A percentile compares a stretch with the other conserved stretches of the same genome.
Evolutionary conservation across 2,329 filamentous ascomycete species (phyloP).

Genomic region (Sporothrix phasma): DNA sequence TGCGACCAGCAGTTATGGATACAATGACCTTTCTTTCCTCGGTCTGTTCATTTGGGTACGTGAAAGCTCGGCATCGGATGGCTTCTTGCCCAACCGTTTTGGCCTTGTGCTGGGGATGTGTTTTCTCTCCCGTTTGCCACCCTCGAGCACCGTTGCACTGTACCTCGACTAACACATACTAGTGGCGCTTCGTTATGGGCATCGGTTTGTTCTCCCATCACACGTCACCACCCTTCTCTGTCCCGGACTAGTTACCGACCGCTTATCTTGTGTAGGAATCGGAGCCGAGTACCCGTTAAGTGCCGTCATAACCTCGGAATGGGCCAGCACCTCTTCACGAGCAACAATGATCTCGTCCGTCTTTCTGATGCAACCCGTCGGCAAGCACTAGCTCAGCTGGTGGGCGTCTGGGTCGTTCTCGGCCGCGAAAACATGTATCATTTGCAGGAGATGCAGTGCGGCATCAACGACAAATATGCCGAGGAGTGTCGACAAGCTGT

Average conservation of each 20-base stretch:
- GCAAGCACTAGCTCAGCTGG: slow-evolving; percentile 56
- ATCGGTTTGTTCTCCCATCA: slow-evolving; percentile 27
- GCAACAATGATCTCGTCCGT: slow-evolving; percentile 59
- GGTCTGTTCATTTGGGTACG: slow-evolving; percentile 40
- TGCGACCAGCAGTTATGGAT: slow-evolving; percentile 42
- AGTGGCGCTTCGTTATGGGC: slow-evolving; percentile 47
- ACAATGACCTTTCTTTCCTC: slow-evolving; percentile 40
- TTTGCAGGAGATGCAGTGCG: slow-evolving; percentile 37
- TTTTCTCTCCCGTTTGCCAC: not conserved
- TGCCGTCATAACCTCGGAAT: slow-evolving; percentile 60
- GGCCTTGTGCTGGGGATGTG: too few relatives aligned
- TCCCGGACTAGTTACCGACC: slow-evolving; percentile 4
- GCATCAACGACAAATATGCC: slow-evolving; percentile 35
- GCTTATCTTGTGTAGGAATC: slow-evolving; percentile 37
- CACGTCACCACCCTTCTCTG: not conserved
- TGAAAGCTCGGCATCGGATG: not conserved
- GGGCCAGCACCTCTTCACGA: slow-evolving; percentile 50
- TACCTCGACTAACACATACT: not conserved
- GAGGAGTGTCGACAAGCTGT: slow-evolving; percentile 38
- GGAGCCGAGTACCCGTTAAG: slow-evolving; percentile 60
- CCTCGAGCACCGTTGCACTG: not conserved
- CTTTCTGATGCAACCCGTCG: slow-evolving; percentile 60
- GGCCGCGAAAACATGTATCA: slow-evolving; percentile 34
- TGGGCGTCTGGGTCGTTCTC: slow-evolving; percentile 45
- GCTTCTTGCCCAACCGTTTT: too few relatives aligned